A percentile compares a stretch with the other conserved stretches of the same genome.
Evolutionary conservation across 768 basidiomycete species (phyloP).

Genomic region (Suillus discolor): DNA sequence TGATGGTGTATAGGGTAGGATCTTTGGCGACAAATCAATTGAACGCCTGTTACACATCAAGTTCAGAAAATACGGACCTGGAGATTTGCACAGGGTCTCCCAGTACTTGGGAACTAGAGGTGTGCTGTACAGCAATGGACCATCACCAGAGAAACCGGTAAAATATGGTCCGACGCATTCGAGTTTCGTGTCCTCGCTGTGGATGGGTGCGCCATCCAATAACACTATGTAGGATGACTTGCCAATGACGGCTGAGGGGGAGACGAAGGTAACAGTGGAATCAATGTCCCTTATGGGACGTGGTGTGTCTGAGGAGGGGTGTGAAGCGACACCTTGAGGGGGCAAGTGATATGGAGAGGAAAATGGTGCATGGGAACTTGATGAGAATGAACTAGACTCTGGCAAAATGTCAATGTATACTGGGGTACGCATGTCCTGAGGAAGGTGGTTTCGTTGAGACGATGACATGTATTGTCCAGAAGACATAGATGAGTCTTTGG

Average conservation of each 20-base stretch:
- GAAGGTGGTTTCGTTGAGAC: slow-evolving; percentile 26
- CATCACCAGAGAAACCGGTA: slow-evolving; percentile 23
- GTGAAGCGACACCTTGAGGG: not conserved
- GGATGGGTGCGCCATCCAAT: slow-evolving; percentile 48
- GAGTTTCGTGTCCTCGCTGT: slow-evolving; percentile 49
- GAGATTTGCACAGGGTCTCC: slow-evolving; percentile 55
- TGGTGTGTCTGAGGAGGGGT: slow-evolving; percentile 32
- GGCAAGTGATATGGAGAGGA: not conserved
- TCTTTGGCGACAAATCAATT: slow-evolving; percentile 40
- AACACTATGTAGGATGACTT: slow-evolving; percentile 60
- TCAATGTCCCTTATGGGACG: slow-evolving; percentile 63
- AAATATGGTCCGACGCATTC: slow-evolving; percentile 39
- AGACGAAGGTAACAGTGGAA: slow-evolving; percentile 67
- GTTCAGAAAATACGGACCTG: slow-evolving; percentile 39
- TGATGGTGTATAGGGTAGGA: slow-evolving; percentile 65
- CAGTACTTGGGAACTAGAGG: slow-evolving; percentile 66
- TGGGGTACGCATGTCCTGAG: slow-evolving; percentile 27
- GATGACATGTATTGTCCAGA: slow-evolving; percentile 23
- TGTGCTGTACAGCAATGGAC: slow-evolving; percentile 58
- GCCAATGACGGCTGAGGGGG: slow-evolving; percentile 48
- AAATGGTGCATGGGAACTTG: not conserved
- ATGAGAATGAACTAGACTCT: slow-evolving; percentile 14
- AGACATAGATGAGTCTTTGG: slow-evolving; percentile 18
- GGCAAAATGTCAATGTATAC: slow-evolving; percentile 38
- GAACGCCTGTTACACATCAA: slow-evolving; percentile 19